A percentile compares a stretch with the other conserved stretches of the same genome.
Evolutionary conservation across 2,329 filamentous ascomycete species (phyloP).

Genomic region (Trichoderma sp.): DNA sequence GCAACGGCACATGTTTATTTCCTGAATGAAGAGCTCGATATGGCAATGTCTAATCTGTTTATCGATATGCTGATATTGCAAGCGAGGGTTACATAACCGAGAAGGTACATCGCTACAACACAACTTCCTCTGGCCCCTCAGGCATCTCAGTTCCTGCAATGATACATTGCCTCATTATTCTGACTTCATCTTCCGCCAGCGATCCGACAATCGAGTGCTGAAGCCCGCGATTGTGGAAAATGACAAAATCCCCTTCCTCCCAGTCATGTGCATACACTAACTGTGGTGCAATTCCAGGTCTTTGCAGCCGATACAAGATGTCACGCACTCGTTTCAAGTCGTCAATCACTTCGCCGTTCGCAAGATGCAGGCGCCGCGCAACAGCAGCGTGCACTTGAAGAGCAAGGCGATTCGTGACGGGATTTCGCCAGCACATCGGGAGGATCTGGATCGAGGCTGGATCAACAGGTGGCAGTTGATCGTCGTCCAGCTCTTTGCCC

Average conservation of each 20-base stretch:
- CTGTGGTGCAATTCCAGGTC: neutral
- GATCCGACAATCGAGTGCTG: neutral
- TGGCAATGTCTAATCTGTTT: neutral
- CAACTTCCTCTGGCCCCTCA: neutral
- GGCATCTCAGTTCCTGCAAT: neutral
- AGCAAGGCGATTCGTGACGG: neutral
- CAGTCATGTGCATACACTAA: neutral
- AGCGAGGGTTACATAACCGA: neutral
- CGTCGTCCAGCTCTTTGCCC: neutral
- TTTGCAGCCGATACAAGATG: neutral
- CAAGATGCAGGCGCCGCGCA: neutral
- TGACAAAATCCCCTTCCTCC: neutral
- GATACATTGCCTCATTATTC: neutral
- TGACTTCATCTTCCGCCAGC: neutral
- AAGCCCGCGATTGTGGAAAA: neutral
- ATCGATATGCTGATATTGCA: neutral
- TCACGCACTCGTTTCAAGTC: neutral
- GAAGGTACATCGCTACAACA: neutral
- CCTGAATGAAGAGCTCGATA: neutral
- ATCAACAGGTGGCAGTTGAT: neutral
- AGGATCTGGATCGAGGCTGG: neutral
- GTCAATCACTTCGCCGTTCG: neutral
- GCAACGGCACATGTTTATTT: neutral
- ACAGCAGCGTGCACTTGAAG: neutral
- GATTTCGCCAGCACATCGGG: neutral